Evolutionary conservation across 129 eudicot genomes (phyloP).

Genomic region (Erigeron canadensis): DNA sequence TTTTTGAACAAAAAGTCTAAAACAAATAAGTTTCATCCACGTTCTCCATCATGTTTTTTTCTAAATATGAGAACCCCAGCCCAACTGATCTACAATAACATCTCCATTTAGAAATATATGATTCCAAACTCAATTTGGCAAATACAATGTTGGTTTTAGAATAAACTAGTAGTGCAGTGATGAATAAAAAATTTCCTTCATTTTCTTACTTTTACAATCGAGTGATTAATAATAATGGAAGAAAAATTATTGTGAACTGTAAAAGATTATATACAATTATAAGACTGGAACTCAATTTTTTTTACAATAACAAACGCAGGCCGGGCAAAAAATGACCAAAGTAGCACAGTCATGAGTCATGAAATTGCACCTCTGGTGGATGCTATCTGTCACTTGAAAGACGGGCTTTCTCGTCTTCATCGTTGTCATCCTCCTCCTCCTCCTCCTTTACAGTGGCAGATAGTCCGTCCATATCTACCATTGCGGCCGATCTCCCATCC

Average conservation of each 20-base stretch:
- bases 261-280: conserved; percentile 27
- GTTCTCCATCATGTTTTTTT: no score
- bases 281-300: conserved; percentile 15
- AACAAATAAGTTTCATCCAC: no score
- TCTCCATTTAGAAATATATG: no score
- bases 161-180: background rate
- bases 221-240: background rate
- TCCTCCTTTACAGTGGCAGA: background rate
- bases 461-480: conserved; percentile 17
- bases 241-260: background rate
- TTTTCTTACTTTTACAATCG: background rate
- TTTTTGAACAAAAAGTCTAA: no score
- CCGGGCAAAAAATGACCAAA: background rate
- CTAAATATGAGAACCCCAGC: no score
- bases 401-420: conserved; percentile 22
- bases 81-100: no score
- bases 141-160: no score
- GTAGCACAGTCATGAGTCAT: no score
- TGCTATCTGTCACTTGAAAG: conserved; percentile 32
- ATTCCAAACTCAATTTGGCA: no score
- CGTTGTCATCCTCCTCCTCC: background rate
- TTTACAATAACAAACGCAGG: background rate
- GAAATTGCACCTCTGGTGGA: no score
- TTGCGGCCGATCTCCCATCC: background rate
- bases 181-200: background rate